phyloP scores from a whole-genome alignment of 208 protist species.

The Crithidia expoeki region DNA sequence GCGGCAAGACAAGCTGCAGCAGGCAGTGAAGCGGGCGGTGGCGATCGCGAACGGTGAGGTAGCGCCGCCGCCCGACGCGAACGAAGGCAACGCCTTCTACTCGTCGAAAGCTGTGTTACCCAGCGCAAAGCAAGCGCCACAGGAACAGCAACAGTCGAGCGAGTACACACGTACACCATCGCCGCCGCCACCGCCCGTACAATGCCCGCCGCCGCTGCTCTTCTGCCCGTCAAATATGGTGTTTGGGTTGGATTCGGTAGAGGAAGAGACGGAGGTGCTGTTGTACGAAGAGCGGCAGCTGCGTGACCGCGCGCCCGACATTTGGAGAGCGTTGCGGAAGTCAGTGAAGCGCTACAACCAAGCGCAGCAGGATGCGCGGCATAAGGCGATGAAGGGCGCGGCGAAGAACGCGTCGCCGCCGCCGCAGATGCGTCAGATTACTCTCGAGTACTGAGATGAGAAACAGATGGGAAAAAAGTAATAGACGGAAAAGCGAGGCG shows the following conservation, averaged over 20 bases:
- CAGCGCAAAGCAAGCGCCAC: neutral
- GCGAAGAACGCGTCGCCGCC: constrained; percentile 4
- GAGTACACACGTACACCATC: constrained; percentile 5
- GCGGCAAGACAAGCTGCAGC: constrained; percentile 14
- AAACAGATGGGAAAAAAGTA: constrained; percentile 1
- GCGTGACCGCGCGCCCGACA: constrained; percentile 40
- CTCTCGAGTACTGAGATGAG: constrained; percentile 10
- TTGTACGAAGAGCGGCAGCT: constrained; percentile 33
- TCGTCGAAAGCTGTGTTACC: neutral
- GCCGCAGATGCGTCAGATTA: constrained; percentile 13
- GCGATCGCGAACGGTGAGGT: constrained; percentile 22
- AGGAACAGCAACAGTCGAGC: constrained; percentile 2
- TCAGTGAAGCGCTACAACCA: constrained; percentile 54
- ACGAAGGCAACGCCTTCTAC: constrained; percentile 2
- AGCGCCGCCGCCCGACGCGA: neutral
- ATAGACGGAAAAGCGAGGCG: constrained; percentile 5
- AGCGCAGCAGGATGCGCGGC: constrained; percentile 12
- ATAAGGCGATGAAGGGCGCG: constrained; percentile 26
- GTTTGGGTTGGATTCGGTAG: constrained; percentile 43
- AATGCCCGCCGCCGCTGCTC: constrained; percentile 15
- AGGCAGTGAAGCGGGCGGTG: constrained; percentile 15
- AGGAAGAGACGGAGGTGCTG: constrained; percentile 45
- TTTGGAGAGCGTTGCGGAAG: constrained; percentile 49
- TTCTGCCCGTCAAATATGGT: constrained; percentile 19
- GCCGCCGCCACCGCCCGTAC: constrained; percentile 6